phyloP scores from a whole-genome alignment of 2,329 filamentous ascomycete species.

The Beauveria pseudobassiana region DNA sequence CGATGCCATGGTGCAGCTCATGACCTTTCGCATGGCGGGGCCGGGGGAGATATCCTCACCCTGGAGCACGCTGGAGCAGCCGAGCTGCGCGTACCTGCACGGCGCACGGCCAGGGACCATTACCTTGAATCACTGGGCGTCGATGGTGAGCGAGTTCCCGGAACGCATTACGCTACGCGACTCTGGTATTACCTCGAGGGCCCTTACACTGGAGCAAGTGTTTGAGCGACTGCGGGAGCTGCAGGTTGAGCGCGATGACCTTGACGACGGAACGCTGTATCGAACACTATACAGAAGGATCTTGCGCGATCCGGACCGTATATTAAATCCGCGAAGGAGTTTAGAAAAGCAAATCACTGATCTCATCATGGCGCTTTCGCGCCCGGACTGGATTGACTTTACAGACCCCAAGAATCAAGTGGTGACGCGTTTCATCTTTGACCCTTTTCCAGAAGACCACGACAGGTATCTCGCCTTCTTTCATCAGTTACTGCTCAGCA shows the following conservation, averaged over 20 bases:
- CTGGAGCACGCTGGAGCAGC: constrained; percentile 69
- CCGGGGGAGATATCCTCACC: constrained; percentile 38
- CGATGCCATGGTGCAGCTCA: constrained; percentile 50
- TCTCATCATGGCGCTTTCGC: constrained; percentile 60
- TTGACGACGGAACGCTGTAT: constrained; percentile 52
- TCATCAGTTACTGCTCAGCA: constrained; percentile 66
- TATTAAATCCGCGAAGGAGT: constrained; percentile 51
- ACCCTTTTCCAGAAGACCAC: constrained; percentile 47
- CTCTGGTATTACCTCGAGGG: constrained; percentile 50
- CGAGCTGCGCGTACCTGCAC: constrained; percentile 61
- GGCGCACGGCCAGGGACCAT: constrained; percentile 61
- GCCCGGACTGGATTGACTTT: constrained; percentile 68
- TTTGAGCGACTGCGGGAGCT: constrained; percentile 53
- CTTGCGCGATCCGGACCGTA: constrained; percentile 59
- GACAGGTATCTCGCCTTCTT: constrained; percentile 60
- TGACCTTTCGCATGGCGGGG: constrained; percentile 44
- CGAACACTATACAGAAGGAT: constrained; percentile 60
- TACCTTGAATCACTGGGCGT: constrained; percentile 63
- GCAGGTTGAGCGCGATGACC: constrained; percentile 48
- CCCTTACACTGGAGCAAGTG: constrained; percentile 50
- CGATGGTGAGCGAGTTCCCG: constrained; percentile 48
- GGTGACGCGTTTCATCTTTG: constrained; percentile 64
- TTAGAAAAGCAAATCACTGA: constrained; percentile 68
- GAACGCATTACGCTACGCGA: constrained; percentile 51
- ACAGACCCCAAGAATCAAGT: constrained; percentile 63